Conservation (phyloP, 1,284 basidiomycete species). For the Trametes sp. region DNA sequence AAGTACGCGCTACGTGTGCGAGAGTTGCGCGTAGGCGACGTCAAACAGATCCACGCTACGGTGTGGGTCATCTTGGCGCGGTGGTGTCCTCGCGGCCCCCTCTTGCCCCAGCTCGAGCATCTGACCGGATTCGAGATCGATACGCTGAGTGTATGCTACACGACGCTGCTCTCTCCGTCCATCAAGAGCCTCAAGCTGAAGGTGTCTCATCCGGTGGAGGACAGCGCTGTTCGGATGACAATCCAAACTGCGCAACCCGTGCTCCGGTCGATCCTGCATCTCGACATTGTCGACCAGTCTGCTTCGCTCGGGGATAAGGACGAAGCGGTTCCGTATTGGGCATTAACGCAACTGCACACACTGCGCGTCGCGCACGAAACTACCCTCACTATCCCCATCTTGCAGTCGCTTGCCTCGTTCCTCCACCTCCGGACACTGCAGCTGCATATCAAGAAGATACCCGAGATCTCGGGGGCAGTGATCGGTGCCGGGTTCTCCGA, state of each 20-base stretch:
- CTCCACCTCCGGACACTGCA: constrained; percentile 2
- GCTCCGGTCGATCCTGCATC: neutral
- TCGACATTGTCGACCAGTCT: neutral
- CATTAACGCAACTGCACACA: neutral
- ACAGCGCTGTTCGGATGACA: neutral
- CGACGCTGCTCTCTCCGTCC: neutral
- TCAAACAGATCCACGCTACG: neutral
- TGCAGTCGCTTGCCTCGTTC: constrained; percentile 5
- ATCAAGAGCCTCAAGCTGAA: neutral
- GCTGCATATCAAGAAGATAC: neutral
- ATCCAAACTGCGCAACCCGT: neutral
- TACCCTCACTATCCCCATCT: neutral
- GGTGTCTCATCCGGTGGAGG: neutral
- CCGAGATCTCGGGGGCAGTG: neutral
- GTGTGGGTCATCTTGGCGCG: neutral
- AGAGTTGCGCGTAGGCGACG: constrained; percentile 31
- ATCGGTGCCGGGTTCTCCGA: neutral
- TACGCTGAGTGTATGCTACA: neutral
- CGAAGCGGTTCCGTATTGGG: constrained; percentile 4
- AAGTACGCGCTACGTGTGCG: neutral
- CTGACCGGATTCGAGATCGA: neutral
- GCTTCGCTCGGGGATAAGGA: too few species aligned
- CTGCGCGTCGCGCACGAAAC: neutral
- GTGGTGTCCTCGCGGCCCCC: neutral
- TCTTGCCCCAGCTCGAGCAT: neutral